Base-by-base conservation (phyloP, 345 rosid genomes). In the Citrus maxima region DNA sequence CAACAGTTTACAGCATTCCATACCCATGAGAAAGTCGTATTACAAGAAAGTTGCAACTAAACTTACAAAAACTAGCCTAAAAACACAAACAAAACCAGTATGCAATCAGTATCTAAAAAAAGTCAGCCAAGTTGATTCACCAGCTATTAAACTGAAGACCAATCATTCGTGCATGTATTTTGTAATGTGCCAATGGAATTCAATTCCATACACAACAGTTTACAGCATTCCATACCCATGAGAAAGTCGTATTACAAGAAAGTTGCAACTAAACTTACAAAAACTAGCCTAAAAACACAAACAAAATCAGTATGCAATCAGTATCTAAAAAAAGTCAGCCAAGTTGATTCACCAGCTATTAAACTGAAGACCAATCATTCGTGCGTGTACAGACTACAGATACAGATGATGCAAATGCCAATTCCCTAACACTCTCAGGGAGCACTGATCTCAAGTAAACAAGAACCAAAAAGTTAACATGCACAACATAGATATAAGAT, bases 401-500 rank as follows among this genome's bases (percentile, higher is more conserved):
- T 25, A 68, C 22, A 25, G n/a, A 14, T 25, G n/a, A 38, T 37
- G 54, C 54, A n/a, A 24, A 68, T 7, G 12, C 18, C 22, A 46
- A 42, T n/a, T 12, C 10, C 72, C 4, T 42, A 56, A 24, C 49
- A 42, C 14, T 42, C 49, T 9, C 3, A 4, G 35, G 49, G 14
- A 35, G 37, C 16, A 66, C 10, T 21, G 22, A 37, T 65, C 70
- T 16, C 73, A 25, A 14, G 32, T 13, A 27, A n/a, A 21, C 18
- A 5, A 5, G 56, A 51, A 63, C 63, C 2, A 32, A 28, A 62
- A 24, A 14, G 35, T 37, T 14, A 28, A 25, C 32, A 80, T 10
- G 74, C 61, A 65, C 59, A 54, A 76, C 46, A 60, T 35, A 81
- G 58, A 76, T 18, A 67, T 67, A 76, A 30, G 37, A 73, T 80